Evolutionary conservation across 2,329 filamentous ascomycete species (phyloP).

Genomic region (Macroventuria anomochaeta): DNA sequence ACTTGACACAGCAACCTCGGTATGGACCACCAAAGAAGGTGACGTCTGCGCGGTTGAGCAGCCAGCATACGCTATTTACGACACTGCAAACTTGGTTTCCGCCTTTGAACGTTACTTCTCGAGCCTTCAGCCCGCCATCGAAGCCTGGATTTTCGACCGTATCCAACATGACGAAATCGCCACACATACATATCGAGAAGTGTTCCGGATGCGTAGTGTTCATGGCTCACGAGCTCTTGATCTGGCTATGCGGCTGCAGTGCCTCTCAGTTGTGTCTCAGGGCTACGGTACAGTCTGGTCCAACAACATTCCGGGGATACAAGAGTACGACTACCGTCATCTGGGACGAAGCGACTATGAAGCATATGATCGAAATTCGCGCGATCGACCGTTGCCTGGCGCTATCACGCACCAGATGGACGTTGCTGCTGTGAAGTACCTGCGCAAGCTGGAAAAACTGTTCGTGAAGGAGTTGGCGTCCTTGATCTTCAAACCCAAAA

Average conservation of each 20-base stretch:
- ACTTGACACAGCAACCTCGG: conserved; percentile 38
- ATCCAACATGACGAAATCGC: conserved; percentile 40
- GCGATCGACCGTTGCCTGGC: conserved; percentile 43
- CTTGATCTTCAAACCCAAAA: conserved; percentile 41
- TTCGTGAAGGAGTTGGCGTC: conserved; percentile 39
- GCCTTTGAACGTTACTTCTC: conserved; percentile 40
- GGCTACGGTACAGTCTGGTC: conserved; percentile 47
- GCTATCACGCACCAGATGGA: conserved; percentile 48
- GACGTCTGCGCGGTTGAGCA: conserved; percentile 36
- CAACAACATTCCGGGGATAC: conserved; percentile 40
- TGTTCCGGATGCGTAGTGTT: conserved; percentile 35
- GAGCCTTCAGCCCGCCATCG: conserved; percentile 36
- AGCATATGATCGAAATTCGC: conserved; percentile 44
- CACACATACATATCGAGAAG: conserved; percentile 41
- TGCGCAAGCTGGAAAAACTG: conserved; percentile 38
- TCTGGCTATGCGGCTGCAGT: conserved; percentile 43
- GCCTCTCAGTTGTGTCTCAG: conserved; percentile 46
- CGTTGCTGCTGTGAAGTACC: conserved; percentile 44
- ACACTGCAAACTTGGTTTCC: conserved; percentile 37
- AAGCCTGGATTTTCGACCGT: conserved; percentile 42
- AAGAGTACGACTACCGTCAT: conserved; percentile 39
- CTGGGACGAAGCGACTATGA: conserved; percentile 44
- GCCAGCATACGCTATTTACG: conserved; percentile 45
- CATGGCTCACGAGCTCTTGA: conserved; percentile 35
- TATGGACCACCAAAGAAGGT: conserved; percentile 41